phyloP scores from a whole-genome alignment of 208 protist species.

The Jaenimonas drosophilae region DNA sequence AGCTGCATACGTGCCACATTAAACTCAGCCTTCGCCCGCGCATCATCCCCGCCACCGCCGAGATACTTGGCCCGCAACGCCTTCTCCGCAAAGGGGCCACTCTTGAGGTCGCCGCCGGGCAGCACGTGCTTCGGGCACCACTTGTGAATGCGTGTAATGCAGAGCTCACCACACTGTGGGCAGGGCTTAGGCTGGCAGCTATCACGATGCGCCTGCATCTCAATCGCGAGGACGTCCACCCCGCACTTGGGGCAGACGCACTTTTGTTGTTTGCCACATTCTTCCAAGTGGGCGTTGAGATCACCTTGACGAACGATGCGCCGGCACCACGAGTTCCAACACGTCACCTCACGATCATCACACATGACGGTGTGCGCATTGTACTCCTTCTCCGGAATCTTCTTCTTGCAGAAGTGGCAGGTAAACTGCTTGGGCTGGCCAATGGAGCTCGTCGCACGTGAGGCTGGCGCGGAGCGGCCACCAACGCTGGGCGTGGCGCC shows the following conservation, averaged over 20 bases:
- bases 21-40: slow-evolving; percentile 20
- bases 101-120: slow-evolving; percentile 5
- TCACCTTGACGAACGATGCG: slow-evolving; percentile 68
- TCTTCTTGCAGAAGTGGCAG: slow-evolving; percentile 62
- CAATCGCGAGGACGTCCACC: slow-evolving; percentile 40
- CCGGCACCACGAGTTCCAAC: slow-evolving; percentile 82
- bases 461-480: neutral
- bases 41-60: slow-evolving; percentile 5
- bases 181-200: slow-evolving; percentile 61
- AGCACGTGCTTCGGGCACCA: slow-evolving; percentile 46
- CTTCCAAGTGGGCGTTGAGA: slow-evolving; percentile 66
- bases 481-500: too few species aligned
- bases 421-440: too few species aligned
- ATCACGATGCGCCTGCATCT: slow-evolving; percentile 66
- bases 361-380: slow-evolving; percentile 83
- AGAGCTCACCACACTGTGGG: slow-evolving; percentile 60
- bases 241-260: slow-evolving; percentile 75
- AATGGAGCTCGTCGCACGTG: too few species aligned
- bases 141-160: slow-evolving; percentile 78
- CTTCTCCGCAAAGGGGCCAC: slow-evolving; percentile 63
- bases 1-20: slow-evolving; percentile 75
- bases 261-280: slow-evolving; percentile 62
- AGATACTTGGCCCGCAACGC: slow-evolving; percentile 28
- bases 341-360: slow-evolving; percentile 81
- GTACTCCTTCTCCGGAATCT: slow-evolving; percentile 67